Conservation (phyloP, 495 filamentous ascomycete genomes). For the Trichodelitschia bisporula region DNA sequence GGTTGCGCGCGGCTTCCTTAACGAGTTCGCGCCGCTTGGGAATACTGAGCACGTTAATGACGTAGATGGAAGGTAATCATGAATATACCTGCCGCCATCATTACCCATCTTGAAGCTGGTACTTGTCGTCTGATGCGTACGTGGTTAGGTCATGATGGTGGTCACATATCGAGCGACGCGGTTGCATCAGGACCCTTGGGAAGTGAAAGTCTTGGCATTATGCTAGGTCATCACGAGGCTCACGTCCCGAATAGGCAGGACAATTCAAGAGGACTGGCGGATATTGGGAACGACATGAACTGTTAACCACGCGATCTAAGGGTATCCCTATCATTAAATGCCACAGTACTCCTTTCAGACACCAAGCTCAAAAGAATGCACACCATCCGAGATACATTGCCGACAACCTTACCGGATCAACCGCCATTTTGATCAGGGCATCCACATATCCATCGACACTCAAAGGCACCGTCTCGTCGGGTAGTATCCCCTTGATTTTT, state of each 20-base stretch:
- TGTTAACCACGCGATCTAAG: too few relatives aligned
- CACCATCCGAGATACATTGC: constrained; percentile 98
- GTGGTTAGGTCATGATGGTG: too few relatives aligned
- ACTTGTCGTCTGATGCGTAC: too few relatives aligned
- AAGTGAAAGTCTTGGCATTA: too few relatives aligned
- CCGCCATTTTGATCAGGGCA: constrained; percentile 66
- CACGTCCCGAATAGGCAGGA: too few relatives aligned
- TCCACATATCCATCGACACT: constrained; percentile 93
- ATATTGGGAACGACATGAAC: too few relatives aligned
- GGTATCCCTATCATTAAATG: too few relatives aligned
- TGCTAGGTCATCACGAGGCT: too few relatives aligned
- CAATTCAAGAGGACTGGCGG: too few relatives aligned
- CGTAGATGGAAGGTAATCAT: background rate
- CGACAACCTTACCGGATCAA: constrained; percentile 46
- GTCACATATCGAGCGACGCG: too few relatives aligned
- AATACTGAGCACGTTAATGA: constrained; percentile 29
- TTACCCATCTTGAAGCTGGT: constrained; percentile 48
- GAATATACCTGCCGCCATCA: constrained; percentile 51
- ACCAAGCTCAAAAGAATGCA: constrained; percentile 60
- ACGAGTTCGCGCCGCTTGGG: constrained; percentile 90
- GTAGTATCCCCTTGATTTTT: constrained; percentile 66
- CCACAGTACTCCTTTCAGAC: too few relatives aligned
- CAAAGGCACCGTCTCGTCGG: constrained; percentile 67
- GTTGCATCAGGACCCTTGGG: too few relatives aligned
- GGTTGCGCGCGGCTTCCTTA: constrained; percentile 56